Base-by-base conservation (phyloP, 140 eudicot species). In the Erigeron philadelphicus region DNA sequence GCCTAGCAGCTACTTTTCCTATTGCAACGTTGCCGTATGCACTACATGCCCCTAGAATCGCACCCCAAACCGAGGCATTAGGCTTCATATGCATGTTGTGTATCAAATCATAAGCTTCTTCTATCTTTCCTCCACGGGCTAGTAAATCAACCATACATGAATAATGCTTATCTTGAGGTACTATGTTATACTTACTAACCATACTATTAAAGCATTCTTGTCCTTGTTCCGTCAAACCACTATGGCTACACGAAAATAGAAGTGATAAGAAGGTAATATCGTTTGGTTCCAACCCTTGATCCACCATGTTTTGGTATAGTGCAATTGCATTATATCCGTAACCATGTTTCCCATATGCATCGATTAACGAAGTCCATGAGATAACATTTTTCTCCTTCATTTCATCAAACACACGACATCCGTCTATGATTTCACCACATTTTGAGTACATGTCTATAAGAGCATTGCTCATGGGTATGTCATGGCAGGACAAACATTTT, bases 381-480 rank as follows among this genome's bases (percentile, higher is more conserved):
- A 86, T 78, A 0, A 84, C 60, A 52, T 84, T 85, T 77, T 76
- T 86, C 31, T 64, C 82, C 65, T 52, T 53, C 88, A 79, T 86
- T 42, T 80, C 85, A n/a, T 78, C 62, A 67, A 89, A 89, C 10
- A 82, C 79, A 11, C 9, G 82, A 31, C 67, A 41, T 23, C 88
- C 85, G 42, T 76, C 72, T 13, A 68, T 47, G 43, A 89, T 77
- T 57, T 76, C 88, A 16, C 96, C 96, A 5, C 81, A 80, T 82
- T 89, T 89, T 35, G 90, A 85, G 79, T 89, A 86, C 95, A 89
- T 80, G 75, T 86, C 90, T 41, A 89, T 77, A 42, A 86, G 84
- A 57, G 90, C 84, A 75, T 86, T 88, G 71, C 71, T 73, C 79
- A 80, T 73, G 54, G 86, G 85, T 41, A 61, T 18, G 53, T 84